These are phyloP conservation scores for Cetradonia linearis DNA, from an alignment of 495 filamentous ascomycete genomes.

Conservation along the genomic window DNA sequence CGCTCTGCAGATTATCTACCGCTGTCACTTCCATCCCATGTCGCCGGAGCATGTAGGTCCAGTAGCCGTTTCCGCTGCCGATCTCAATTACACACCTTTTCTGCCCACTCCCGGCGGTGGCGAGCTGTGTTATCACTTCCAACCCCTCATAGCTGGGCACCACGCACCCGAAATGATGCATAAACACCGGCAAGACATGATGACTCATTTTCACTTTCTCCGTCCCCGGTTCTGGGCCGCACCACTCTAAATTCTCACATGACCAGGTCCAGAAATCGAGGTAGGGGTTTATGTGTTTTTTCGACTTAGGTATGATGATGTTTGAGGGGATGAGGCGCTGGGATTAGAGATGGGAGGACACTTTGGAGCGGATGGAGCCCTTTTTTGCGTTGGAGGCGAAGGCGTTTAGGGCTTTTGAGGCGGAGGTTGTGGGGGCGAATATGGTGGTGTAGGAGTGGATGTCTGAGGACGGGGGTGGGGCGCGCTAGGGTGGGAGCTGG, in stretches of 20 bases:
- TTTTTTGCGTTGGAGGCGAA: conserved; percentile 50
- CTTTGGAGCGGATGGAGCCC: conserved; percentile 39
- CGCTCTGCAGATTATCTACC: conserved; percentile 45
- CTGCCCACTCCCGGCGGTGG: conserved; percentile 11
- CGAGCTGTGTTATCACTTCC: conserved; percentile 37
- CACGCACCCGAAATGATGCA: conserved; percentile 59
- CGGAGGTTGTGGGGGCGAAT: conserved; percentile 41
- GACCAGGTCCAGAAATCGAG: conserved; percentile 45
- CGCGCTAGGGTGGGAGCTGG: conserved; percentile 27
- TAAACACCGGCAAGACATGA: conserved; percentile 50
- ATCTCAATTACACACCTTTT: conserved; percentile 40
- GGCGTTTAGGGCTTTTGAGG: conserved; percentile 41
- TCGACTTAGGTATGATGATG: conserved; percentile 33
- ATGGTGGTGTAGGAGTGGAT: conserved; percentile 48
- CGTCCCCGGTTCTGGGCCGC: conserved; percentile 37
- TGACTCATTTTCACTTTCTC: conserved; percentile 35
- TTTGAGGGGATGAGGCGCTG: conserved; percentile 31
- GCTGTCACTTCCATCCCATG: conserved; percentile 33
- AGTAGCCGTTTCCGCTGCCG: conserved; percentile 54
- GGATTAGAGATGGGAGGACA: conserved; percentile 39
- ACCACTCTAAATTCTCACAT: conserved; percentile 41
- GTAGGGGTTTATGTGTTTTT: conserved; percentile 45
- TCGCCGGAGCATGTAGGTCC: conserved; percentile 47
- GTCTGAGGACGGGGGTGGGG: conserved; percentile 39
- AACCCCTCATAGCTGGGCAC: conserved; percentile 47